Base-by-base conservation (phyloP, 2,329 filamentous ascomycete genomes). In the Trichoderma sp. region DNA sequence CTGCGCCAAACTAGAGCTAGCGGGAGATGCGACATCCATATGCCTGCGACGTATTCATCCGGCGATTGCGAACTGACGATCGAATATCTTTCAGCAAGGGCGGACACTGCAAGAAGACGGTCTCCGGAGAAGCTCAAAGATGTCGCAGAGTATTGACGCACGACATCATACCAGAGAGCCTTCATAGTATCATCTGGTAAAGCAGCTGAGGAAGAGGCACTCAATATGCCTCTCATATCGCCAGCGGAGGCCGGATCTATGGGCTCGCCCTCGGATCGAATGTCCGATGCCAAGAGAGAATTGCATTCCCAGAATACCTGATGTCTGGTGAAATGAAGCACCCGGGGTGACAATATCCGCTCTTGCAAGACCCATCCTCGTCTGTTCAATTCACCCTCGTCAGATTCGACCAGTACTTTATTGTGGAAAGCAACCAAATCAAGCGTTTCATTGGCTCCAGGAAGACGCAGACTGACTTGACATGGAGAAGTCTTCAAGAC, bases 401-500 rank as follows among this genome's bases (percentile, higher is more conserved):
- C 28, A 5, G 69, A 53, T 1, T 57, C 20, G 7, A 59, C 39
- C 26, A 17, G 26, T 32, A 63, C 2, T 8, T 50, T 6, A 20
- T 70, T 11, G 65, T 71, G 6, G 66, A 55, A 15, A 6, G 55
- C 28, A 30, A 74, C 28, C 0, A 69, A 9, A 6, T 74, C 34
- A 17, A 57, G 53, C 1, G 3, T n/a, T 28, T 30, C 15, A n/a
- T n/a, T 13, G 47, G 3, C 9, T 53, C 5, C 53, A 11, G 53
- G 26, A 30, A 30, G 23, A 1, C n/a, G 23, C 13, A 28, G 1
- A 11, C 66, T 20, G 6, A 74, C 8, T 8, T 57, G 57, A 17
- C 73, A 75, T 1, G 74, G 73, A 13, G 66, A 69, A 20, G 71
- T 73, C 7, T 32, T 20, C 17, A 47, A 69, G 4, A 62, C 20